Percentiles rank a stretch among this genome's conserved stretches.
Conservation (phyloP, 306 rosid genomes). For the Vigna unguiculata region DNA sequence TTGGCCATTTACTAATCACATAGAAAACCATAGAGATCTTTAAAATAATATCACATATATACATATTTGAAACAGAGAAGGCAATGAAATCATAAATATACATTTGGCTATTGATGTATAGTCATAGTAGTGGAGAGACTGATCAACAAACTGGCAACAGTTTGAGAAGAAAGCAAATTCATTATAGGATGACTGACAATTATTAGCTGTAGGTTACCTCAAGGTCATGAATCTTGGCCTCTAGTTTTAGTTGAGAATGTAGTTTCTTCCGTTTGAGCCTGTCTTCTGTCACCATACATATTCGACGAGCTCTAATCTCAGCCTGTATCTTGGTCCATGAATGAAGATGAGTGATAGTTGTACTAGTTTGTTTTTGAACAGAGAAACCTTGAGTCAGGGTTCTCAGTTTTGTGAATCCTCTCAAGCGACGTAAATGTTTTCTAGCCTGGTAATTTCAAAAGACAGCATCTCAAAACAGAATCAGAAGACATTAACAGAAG, state of each 20-base stretch:
- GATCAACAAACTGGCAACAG: background rate
- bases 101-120: background rate
- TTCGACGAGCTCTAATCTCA: slow-evolving; percentile 72
- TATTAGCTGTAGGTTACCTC: slow-evolving; percentile 57
- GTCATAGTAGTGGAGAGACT: background rate
- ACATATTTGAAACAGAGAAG: background rate
- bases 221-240: slow-evolving; percentile 76
- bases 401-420: slow-evolving; percentile 67
- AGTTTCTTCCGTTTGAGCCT: slow-evolving; percentile 68
- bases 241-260: slow-evolving; percentile 76
- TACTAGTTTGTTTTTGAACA: slow-evolving; percentile 61
- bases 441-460: slow-evolving; percentile 61
- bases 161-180: background rate
- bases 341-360: slow-evolving; percentile 72
- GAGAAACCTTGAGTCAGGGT: slow-evolving; percentile 50
- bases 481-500: background rate
- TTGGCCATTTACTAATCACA: background rate
- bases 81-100: background rate
- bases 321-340: slow-evolving; percentile 78
- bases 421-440: slow-evolving; percentile 64
- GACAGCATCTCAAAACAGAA: slow-evolving; percentile 11
- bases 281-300: slow-evolving; percentile 85
- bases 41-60: background rate
- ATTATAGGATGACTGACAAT: background rate
- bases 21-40: background rate